phyloP scores from a whole-genome alignment of 1,284 basidiomycete genomes.

The Ceratobasidium sp. region DNA sequence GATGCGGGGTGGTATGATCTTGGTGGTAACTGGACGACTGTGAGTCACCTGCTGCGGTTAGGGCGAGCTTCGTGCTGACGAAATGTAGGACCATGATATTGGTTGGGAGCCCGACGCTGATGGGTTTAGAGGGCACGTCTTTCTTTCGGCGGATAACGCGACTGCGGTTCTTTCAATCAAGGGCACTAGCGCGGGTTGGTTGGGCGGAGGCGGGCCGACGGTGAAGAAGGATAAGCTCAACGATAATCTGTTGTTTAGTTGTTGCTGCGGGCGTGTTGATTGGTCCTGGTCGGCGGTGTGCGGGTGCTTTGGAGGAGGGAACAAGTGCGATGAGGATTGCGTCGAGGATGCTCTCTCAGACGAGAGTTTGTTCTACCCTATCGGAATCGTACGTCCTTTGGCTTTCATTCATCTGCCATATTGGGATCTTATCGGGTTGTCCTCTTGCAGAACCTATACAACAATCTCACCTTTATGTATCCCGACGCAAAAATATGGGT shows the following conservation, averaged over 20 bases:
- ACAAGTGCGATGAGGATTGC: conserved; percentile 83
- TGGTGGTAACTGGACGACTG: conserved; percentile 77
- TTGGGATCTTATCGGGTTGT: conserved; percentile 20
- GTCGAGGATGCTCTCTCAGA: conserved; percentile 84
- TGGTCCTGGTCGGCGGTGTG: conserved; percentile 93
- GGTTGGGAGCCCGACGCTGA: conserved; percentile 85
- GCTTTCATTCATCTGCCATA: too few relatives aligned
- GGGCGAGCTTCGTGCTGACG: background rate
- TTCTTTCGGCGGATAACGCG: conserved; percentile 79
- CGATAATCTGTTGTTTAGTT: conserved; percentile 94
- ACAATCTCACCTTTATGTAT: conserved; percentile 84
- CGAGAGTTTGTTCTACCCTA: conserved; percentile 91
- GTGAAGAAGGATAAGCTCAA: conserved; percentile 95
- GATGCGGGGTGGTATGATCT: conserved; percentile 86
- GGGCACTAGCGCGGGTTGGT: conserved; percentile 79
- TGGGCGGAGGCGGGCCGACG: conserved; percentile 78
- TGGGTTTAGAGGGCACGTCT: conserved; percentile 93
- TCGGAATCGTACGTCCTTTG: conserved; percentile 72
- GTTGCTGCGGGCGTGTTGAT: conserved; percentile 95
- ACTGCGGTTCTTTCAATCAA: conserved; percentile 94
- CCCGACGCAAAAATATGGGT: conserved; percentile 92
- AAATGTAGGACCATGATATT: conserved; percentile 79
- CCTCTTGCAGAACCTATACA: conserved; percentile 70
- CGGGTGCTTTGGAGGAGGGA: conserved; percentile 80
- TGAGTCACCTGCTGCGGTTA: conserved; percentile 55